These are phyloP conservation scores for Colletotrichum lindemuthianum DNA, from an alignment of 2,329 filamentous ascomycete genomes.

Conservation along the genomic window DNA sequence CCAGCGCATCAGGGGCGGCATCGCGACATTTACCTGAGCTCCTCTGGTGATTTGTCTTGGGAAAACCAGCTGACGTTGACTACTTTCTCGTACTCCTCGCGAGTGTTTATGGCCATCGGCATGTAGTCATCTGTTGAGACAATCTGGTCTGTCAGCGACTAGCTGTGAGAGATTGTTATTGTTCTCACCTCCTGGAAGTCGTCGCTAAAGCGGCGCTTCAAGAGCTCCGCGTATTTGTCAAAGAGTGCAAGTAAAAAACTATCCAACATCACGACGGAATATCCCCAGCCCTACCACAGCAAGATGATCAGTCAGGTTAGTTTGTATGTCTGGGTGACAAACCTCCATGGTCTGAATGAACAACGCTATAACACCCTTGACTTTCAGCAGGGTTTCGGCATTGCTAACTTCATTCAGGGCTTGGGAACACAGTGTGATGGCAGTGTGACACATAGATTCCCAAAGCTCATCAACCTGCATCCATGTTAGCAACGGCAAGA, in stretches of 20 bases:
- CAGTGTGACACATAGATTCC: conserved; percentile 96
- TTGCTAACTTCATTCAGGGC: conserved; percentile 84
- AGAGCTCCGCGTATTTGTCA: conserved; percentile 89
- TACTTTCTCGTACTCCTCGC: conserved; percentile 94
- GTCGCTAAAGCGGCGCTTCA: conserved; percentile 91
- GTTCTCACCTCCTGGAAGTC: conserved; percentile 86
- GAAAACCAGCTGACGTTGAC: conserved; percentile 96
- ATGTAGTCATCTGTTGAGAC: conserved; percentile 98
- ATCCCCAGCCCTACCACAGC: conserved; percentile 79
- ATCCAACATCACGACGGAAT: conserved; percentile 84
- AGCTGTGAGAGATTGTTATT: neutral
- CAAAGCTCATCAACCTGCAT: conserved; percentile 93
- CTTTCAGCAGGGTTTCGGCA: conserved; percentile 90
- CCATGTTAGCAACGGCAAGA: conserved; percentile 8
- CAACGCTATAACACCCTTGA: conserved; percentile 90
- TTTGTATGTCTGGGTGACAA: conserved; percentile 40
- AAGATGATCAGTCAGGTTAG: conserved; percentile 24
- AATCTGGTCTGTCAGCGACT: conserved; percentile 55
- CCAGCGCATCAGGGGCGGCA: neutral
- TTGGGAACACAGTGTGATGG: conserved; percentile 83
- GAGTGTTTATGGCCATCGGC: conserved; percentile 95
- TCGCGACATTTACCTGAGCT: conserved; percentile 70
- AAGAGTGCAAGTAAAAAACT: conserved; percentile 89
- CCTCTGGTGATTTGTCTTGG: conserved; percentile 79
- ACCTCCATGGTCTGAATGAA: conserved; percentile 99